phyloP scores from a whole-genome alignment of 1,284 basidiomycete genomes.

The Moniliophthora roreri region DNA sequence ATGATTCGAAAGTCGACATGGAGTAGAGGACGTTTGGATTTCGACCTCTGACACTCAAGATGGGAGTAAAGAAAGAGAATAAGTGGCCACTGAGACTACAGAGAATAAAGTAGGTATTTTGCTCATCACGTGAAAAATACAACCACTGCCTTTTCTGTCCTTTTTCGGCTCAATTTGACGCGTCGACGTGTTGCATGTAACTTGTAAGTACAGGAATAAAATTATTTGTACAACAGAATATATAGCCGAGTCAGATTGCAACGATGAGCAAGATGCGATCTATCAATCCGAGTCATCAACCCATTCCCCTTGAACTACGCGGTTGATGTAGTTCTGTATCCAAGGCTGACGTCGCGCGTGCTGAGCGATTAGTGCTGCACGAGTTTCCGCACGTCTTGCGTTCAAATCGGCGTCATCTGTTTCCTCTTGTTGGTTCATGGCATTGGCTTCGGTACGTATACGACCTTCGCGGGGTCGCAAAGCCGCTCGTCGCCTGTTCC shows the following conservation, averaged over 20 bases:
- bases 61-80: neutral
- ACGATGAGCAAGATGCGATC: neutral
- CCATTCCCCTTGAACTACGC: slow-evolving; percentile 68
- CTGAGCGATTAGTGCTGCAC: slow-evolving; percentile 43
- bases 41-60: neutral
- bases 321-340: slow-evolving; percentile 64
- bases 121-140: too few relatives aligned
- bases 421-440: slow-evolving; percentile 38
- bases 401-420: slow-evolving; percentile 30
- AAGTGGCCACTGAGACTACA: neutral
- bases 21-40: neutral
- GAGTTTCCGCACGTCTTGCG: slow-evolving; percentile 27
- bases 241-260: neutral
- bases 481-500: slow-evolving; percentile 63
- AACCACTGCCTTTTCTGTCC: too few relatives aligned
- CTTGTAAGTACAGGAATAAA: neutral
- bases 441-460: slow-evolving; percentile 64
- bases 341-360: slow-evolving; percentile 56
- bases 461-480: slow-evolving; percentile 66
- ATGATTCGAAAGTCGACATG: slow-evolving; percentile 74
- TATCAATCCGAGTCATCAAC: slow-evolving; percentile 60
- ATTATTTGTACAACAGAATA: neutral
- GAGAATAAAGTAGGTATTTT: too few relatives aligned
- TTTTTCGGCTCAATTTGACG: too few relatives aligned
- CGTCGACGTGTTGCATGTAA: neutral